A percentile compares a stretch with the other conserved stretches of the same genome.
Conservation (phyloP, 2,329 filamentous ascomycete species). For the Xylaria sp. region DNA sequence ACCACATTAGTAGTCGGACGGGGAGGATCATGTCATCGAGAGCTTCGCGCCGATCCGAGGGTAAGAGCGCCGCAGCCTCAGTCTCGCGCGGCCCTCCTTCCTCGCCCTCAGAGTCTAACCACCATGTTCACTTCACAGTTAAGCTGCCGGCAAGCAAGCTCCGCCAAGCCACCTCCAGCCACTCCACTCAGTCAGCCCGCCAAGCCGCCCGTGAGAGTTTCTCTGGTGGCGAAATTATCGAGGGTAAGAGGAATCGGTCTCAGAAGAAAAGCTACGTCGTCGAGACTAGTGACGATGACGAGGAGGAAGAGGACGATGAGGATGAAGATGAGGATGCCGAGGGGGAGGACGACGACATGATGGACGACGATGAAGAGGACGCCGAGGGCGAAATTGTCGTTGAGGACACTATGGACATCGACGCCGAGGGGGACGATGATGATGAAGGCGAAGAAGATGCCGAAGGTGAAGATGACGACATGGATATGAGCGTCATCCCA, state of each 20-base stretch:
- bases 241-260: constrained; percentile 64
- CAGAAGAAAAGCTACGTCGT: constrained; percentile 71
- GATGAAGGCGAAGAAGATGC: constrained; percentile 59
- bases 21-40: constrained; percentile 61
- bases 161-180: constrained; percentile 61
- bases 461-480: constrained; percentile 64
- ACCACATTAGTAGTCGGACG: constrained; percentile 50
- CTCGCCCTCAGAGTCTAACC: constrained; percentile 57
- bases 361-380: constrained; percentile 53
- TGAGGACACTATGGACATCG: constrained; percentile 55
- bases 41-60: constrained; percentile 61
- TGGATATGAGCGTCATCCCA: constrained; percentile 54
- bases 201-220: constrained; percentile 53
- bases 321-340: constrained; percentile 54
- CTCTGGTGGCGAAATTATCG: constrained; percentile 59
- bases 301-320: constrained; percentile 56
- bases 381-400: constrained; percentile 51
- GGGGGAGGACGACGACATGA: constrained; percentile 53
- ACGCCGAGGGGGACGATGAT: constrained; percentile 58
- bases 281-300: constrained; percentile 61
- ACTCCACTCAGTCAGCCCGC: constrained; percentile 50
- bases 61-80: constrained; percentile 57
- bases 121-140: constrained; percentile 63
- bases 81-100: constrained; percentile 58
- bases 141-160: constrained; percentile 64